A percentile compares a stretch with the other conserved stretches of the same genome.
phyloP scores from a whole-genome alignment of 2,329 filamentous ascomycete genomes.

The Podosphaera xanthii region DNA sequence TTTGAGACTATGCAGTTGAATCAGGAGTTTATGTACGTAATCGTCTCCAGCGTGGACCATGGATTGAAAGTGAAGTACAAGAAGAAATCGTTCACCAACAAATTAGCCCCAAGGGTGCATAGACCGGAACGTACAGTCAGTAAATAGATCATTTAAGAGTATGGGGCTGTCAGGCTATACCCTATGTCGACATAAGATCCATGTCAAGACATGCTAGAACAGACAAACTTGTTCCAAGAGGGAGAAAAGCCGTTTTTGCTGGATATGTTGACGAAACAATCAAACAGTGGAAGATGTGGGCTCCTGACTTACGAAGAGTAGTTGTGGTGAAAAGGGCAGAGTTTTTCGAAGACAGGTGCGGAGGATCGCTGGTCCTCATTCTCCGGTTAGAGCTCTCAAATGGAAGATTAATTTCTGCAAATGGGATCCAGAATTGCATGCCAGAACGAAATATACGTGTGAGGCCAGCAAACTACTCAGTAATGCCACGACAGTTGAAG shows the following conservation, averaged over 20 bases:
- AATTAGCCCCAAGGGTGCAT: not conserved
- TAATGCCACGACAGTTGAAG: not conserved
- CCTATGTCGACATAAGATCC: too few species aligned
- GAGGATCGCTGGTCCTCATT: too few species aligned
- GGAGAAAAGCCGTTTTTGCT: not conserved
- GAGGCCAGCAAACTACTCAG: not conserved
- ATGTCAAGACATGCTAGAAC: too few species aligned
- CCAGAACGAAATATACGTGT: not conserved
- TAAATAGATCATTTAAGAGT: too few species aligned
- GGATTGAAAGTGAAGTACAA: not conserved
- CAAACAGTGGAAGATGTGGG: not conserved
- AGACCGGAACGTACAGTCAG: too few species aligned
- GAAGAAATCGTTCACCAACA: not conserved
- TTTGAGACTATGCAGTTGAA: not conserved
- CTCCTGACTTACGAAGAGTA: not conserved
- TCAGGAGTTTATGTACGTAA: not conserved
- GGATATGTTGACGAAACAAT: not conserved
- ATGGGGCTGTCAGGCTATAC: too few species aligned
- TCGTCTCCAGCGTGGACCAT: not conserved
- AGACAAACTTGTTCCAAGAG: too few species aligned
- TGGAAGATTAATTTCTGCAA: too few species aligned
- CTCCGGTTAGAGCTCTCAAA: too few species aligned
- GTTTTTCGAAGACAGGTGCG: not conserved
- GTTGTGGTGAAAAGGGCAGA: not conserved
- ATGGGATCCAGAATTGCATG: too few species aligned